Evolutionary conservation across 208 protist species (phyloP), one percentile per base, ranked within the genome.

Genomic region (Porcisia hertigi): DNA sequence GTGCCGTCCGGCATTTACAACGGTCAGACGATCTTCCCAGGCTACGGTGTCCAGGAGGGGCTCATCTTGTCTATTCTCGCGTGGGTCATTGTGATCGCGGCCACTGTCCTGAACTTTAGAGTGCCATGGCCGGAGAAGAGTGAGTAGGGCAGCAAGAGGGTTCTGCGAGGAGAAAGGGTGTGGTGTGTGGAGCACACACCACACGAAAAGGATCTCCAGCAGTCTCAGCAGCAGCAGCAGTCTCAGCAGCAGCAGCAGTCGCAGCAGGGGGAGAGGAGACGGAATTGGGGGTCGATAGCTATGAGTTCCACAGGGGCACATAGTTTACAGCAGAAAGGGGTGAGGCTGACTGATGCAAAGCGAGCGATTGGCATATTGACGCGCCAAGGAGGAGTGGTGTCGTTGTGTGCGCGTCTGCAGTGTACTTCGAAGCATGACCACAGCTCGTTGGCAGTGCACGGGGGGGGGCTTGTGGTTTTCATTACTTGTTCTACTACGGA

Each of bases 41-140:
- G 81, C 69, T 94, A 92, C 70, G 80, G 84, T 12, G 77, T 92
- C 30, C 75, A 82, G 45, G 86, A 92, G 71, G 85, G 87, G 49
- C 69, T 94, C 18, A 74, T 83, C 34, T 72, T 91, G 16, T 43
- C 73, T 25, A 91, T 90, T 57, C 52, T 92, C 20, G 85, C 71
- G 41, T 90, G 86, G 87, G 59, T 87, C 45, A 55, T 86, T 6
- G 73, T 54, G 43, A 64, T 82, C 14, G 43, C 49, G 3, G 88
- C 83, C 34, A 63, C 79, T 14, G 57, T 90, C 14, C 53, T 83
- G 4, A 91, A 93, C 81, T 74, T 91, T n/a, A 47, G 83, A 4
- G 70, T 91, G 7, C 81, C 83, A 34, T 87, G 84, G 86, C 71
- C 77, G 0, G 66, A 82, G 49, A 23, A 57, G 67, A 45, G 0